Evolutionary conservation across 2,329 filamentous ascomycete genomes (phyloP).

Genomic region (Aspergillus nomiae): DNA sequence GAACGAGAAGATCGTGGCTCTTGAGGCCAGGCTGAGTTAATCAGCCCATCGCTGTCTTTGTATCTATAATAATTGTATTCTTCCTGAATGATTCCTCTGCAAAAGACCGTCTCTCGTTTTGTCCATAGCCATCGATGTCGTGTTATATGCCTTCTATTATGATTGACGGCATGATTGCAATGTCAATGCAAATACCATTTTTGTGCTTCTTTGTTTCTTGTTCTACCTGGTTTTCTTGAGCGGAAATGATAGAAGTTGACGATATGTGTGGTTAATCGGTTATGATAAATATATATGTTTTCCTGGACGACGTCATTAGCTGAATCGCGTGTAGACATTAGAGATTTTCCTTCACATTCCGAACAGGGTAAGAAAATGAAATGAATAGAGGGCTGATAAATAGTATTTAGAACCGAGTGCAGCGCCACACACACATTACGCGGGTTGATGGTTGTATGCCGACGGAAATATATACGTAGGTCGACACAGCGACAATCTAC

Average conservation of each 20-base stretch:
- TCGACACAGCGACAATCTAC: not conserved
- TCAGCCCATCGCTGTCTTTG: conserved; percentile 5
- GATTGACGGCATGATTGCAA: conserved; percentile 19
- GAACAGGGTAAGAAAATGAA: too few species aligned
- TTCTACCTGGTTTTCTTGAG: not conserved
- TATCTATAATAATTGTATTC: conserved; percentile 12
- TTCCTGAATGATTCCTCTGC: not conserved
- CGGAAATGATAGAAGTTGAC: not conserved
- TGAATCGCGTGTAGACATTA: not conserved
- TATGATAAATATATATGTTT: not conserved
- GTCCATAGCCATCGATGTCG: conserved; percentile 19
- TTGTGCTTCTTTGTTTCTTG: not conserved
- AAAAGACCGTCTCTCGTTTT: conserved; percentile 17
- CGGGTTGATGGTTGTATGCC: not conserved
- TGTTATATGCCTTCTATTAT: conserved; percentile 13
- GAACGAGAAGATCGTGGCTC: conserved; percentile 71
- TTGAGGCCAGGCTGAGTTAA: conserved; percentile 73
- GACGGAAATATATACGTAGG: not conserved
- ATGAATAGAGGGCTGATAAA: not conserved
- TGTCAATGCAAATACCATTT: conserved; percentile 13
- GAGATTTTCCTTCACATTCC: too few species aligned
- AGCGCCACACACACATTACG: not conserved
- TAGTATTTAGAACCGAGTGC: not conserved
- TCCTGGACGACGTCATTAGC: not conserved
- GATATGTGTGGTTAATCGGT: conserved; percentile 1